Base-by-base conservation (phyloP, 1,284 basidiomycete genomes). In the Vanrija humicola region DNA sequence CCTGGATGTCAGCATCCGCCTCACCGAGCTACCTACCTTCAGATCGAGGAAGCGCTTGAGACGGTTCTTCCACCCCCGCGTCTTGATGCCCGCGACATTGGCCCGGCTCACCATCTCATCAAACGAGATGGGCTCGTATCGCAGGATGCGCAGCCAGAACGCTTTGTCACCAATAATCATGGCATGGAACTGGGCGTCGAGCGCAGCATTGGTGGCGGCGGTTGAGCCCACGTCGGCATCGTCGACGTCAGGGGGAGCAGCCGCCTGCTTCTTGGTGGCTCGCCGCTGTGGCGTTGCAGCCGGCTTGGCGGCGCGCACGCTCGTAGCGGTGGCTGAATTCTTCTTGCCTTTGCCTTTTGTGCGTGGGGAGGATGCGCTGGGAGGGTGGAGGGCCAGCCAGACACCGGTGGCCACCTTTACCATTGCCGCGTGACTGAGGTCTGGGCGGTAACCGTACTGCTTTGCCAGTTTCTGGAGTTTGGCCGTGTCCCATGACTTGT, bases 51-150 rank as follows among this genome's bases (percentile, higher is more conserved):
- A 77, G 38, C 50, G 46, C 47, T 70, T 72, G 45, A 77, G 50
- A 3, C 55, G 53, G 16, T 59, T 55, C 48, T 71, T 73, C 73
- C 71, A 76, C 15, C 69, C 65, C 16, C 48, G 58, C 21, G 55
- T 64, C 9, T 59, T 57, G 19, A 72, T 66, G 5, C 71, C 71
- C 6, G 56, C 52, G 10, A 56, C 57, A 12, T 71, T 60, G 1
- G 64, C 63, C 38, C 66, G 70, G 43, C 60, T 64, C 19, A 74
- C 56, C 14, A 77, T 55, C 54, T 74, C 72, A 40, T 75, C 73
- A 40, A 74, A 75, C 16, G 59, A 59, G 21, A 77, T 68, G 0
- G 75, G 75, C 69, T 75, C 75, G 54, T 77, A 77, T 28, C 69
- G 65, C 16, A 76, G 56, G 2, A 75, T 62, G n/a, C 70, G 65